Evolutionary conservation across 495 filamentous ascomycete species (phyloP), one percentile per base, ranked within the genome.

Genomic region (Cairneyella variabilis): DNA sequence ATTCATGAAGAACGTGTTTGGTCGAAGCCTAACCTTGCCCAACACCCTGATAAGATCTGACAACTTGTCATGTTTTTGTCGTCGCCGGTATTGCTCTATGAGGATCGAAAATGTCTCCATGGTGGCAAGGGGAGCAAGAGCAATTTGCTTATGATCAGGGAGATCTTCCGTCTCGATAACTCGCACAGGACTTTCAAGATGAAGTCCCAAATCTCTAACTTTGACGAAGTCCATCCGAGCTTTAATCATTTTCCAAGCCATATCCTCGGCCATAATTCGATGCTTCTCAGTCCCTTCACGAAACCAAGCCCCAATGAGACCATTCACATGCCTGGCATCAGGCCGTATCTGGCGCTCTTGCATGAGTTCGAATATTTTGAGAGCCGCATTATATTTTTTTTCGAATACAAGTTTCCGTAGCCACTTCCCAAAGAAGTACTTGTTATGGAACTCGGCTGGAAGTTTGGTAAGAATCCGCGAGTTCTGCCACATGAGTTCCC

Each of bases 351-450:
- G 81, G 60, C 77, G 79, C 26, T 79, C 75, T 62, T 81, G 81
- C 78, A 89, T 86, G 45, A 86, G 69, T 23, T 82, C 76, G 12
- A 88, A 71, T 12, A 90, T 86, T 34, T 80, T 71, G 30, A 78
- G 79, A 6, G 86, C 86, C 9, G 83, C 83, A 57, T 86, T 79
- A 16, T 86, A 70, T 51, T 89, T 79, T 5, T 82, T 84, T 61
- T 82, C 80, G 23, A 84, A 85, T 53, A 91, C 84, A 1, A 91
- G 76, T 36, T 88, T 83, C 66, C 89, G 90, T 61, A 90, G 74
- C 87, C 86, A 91, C 58, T 82, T 89, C 11, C 84, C 88, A 56
- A 85, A 83, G 66, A 91, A 91, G 67, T 86, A 90, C 36, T 86
- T 82, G 60, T 88, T 90, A 45, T 85, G 80, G 44, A 87, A 80